Evolutionary conservation across 352 stramenopile genomes (phyloP).

Genomic region (Globisporangium recalcitrans): DNA sequence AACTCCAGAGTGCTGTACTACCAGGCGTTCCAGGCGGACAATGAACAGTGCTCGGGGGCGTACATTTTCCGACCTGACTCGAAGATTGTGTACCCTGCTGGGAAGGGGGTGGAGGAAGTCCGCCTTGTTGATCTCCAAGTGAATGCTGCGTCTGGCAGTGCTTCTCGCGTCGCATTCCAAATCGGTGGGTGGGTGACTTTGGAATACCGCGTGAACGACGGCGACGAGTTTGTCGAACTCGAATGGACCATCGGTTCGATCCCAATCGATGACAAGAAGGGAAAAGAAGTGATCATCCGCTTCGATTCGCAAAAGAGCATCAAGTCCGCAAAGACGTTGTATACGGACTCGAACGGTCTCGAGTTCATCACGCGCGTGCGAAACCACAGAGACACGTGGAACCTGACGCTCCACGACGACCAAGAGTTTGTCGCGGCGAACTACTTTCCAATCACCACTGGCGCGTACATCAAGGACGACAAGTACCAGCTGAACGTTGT

Average conservation of each 20-base stretch:
- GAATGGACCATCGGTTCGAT: constrained; percentile 90
- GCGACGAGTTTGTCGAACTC: constrained; percentile 89
- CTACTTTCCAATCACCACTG: constrained; percentile 96
- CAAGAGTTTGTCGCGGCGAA: constrained; percentile 94
- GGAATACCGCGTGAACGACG: constrained; percentile 84
- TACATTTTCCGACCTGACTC: constrained; percentile 95
- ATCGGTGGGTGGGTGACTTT: constrained; percentile 89
- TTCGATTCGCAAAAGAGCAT: constrained; percentile 70
- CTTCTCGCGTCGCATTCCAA: constrained; percentile 58
- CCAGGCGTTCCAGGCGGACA: constrained; percentile 40
- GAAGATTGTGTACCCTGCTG: constrained; percentile 49
- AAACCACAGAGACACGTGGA: constrained; percentile 87
- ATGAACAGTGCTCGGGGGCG: constrained; percentile 88
- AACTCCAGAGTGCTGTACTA: constrained; percentile 59
- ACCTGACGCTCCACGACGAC: constrained; percentile 84
- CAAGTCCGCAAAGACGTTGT: constrained; percentile 54
- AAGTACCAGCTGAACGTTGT: constrained; percentile 83
- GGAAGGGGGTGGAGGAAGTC: constrained; percentile 21
- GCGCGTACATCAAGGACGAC: constrained; percentile 90
- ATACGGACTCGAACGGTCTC: constrained; percentile 95
- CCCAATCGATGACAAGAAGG: constrained; percentile 70
- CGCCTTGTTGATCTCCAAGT: constrained; percentile 42
- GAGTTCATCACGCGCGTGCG: constrained; percentile 91
- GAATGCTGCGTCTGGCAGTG: constrained; percentile 18
- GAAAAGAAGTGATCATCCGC: constrained; percentile 95